Conservation (phyloP, 179 eudicot species). For the Silene coronaria region DNA sequence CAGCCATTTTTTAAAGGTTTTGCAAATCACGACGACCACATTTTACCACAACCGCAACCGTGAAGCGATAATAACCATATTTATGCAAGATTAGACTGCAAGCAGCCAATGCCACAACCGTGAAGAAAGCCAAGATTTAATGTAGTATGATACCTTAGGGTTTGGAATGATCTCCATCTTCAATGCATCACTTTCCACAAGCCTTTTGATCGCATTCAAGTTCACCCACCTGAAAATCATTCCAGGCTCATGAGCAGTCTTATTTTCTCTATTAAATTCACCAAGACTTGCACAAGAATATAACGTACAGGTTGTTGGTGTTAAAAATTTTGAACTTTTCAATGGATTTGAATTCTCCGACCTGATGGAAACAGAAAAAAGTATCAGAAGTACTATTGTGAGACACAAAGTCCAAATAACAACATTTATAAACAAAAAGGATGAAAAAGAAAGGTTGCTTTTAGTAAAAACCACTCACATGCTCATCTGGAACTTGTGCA, state of each 20-base stretch:
- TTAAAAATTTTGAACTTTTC: conserved; percentile 99
- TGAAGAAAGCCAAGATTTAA: not conserved
- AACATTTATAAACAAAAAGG: not conserved
- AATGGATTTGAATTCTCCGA: conserved; percentile 86
- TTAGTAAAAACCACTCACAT: conserved; percentile 49
- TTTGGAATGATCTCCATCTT: conserved; percentile 99
- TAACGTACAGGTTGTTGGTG: conserved; percentile 91
- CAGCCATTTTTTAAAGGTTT: not conserved
- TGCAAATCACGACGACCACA: too few species aligned
- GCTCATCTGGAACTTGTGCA: conserved; percentile 95
- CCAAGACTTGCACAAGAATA: conserved; percentile 1
- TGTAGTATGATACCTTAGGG: conserved; percentile 66
- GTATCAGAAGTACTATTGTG: conserved; percentile 13
- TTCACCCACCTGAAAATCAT: conserved; percentile 75
- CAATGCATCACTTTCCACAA: conserved; percentile 81
- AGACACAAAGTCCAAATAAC: conserved; percentile 1
- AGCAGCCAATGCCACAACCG: too few species aligned
- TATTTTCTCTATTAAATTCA: not conserved
- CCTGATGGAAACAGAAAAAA: conserved; percentile 44
- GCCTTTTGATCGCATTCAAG: conserved; percentile 80
- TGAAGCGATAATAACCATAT: too few species aligned
- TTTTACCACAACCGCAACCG: too few species aligned
- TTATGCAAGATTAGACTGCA: too few species aligned
- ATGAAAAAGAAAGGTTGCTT: not conserved
- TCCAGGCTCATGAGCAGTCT: not conserved